phyloP scores from a whole-genome alignment of 345 rosid genomes.

The Lenwebbia sp. region DNA sequence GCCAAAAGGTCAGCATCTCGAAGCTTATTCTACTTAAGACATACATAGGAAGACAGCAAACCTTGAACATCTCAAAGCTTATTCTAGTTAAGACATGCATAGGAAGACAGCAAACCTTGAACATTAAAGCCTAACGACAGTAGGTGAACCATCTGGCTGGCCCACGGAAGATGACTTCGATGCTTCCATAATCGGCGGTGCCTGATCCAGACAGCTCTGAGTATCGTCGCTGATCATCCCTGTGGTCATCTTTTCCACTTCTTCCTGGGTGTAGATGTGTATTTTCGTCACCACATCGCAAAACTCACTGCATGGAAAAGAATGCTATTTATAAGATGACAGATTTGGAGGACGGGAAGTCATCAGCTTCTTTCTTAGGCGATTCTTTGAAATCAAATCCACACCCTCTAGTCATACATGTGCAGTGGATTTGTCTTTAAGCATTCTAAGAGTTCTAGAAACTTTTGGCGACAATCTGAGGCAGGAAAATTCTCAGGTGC shows the following conservation, averaged over 20 bases:
- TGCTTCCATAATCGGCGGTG: constrained; percentile 50
- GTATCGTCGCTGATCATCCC: constrained; percentile 56
- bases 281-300: constrained; percentile 75
- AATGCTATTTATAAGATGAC: background rate
- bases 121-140: background rate
- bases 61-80: background rate
- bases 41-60: background rate
- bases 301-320: constrained; percentile 48
- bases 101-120: background rate
- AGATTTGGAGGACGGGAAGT: background rate
- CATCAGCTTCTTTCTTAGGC: background rate
- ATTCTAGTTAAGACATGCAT: background rate
- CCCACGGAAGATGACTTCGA: constrained; percentile 88
- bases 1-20: background rate
- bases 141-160: constrained; percentile 44
- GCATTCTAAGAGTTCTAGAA: background rate
- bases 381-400: background rate
- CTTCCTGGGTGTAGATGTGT: constrained; percentile 75
- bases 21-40: too few species aligned
- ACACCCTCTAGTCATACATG: background rate
- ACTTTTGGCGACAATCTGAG: background rate
- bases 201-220: constrained; percentile 88
- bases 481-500: background rate
- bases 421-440: background rate
- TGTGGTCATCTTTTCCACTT: constrained; percentile 73